Evolutionary conservation across 176 grass and related monocot species (phyloP).

Genomic region (Bothriochloa decipiens): DNA sequence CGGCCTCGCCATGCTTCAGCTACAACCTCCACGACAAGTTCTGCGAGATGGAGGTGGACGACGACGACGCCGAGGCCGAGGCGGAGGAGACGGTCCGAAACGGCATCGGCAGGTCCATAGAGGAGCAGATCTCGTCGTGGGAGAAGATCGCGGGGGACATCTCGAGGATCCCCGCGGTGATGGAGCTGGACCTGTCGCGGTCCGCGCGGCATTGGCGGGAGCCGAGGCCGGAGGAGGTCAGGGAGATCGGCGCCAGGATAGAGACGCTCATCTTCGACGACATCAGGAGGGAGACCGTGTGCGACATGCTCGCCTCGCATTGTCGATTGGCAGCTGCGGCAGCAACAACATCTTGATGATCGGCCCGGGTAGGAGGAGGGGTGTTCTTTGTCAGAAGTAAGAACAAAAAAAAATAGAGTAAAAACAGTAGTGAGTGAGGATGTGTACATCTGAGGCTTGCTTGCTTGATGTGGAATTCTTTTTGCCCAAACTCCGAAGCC

Average conservation of each 20-base stretch:
- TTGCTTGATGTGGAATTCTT: slow-evolving; percentile 42
- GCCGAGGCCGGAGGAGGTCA: slow-evolving; percentile 45
- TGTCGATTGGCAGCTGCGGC: slow-evolving; percentile 55
- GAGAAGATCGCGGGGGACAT: slow-evolving; percentile 70
- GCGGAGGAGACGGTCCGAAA: slow-evolving; percentile 30
- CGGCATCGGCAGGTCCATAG: slow-evolving; percentile 16
- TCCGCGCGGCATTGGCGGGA: slow-evolving; percentile 58
- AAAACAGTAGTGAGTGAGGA: neutral
- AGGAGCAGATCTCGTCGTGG: slow-evolving; percentile 62
- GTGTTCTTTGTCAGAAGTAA: neutral
- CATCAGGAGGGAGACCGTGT: slow-evolving; percentile 65
- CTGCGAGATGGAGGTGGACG: slow-evolving; percentile 35
- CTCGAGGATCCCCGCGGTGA: slow-evolving; percentile 53
- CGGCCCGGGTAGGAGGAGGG: neutral
- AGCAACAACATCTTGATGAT: slow-evolving; percentile 51
- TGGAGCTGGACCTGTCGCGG: slow-evolving; percentile 61
- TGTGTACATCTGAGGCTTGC: slow-evolving; percentile 39
- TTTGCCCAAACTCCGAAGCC: slow-evolving; percentile 33
- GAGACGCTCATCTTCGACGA: slow-evolving; percentile 93
- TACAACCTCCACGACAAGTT: slow-evolving; percentile 35
- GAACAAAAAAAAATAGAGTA: neutral
- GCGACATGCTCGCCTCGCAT: slow-evolving; percentile 62
- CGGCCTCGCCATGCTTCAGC: slow-evolving; percentile 46
- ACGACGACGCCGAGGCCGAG: slow-evolving; percentile 27
- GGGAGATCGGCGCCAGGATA: slow-evolving; percentile 65